Conservation (phyloP, 163 green algal species). For the Prototheca stagnorum region DNA sequence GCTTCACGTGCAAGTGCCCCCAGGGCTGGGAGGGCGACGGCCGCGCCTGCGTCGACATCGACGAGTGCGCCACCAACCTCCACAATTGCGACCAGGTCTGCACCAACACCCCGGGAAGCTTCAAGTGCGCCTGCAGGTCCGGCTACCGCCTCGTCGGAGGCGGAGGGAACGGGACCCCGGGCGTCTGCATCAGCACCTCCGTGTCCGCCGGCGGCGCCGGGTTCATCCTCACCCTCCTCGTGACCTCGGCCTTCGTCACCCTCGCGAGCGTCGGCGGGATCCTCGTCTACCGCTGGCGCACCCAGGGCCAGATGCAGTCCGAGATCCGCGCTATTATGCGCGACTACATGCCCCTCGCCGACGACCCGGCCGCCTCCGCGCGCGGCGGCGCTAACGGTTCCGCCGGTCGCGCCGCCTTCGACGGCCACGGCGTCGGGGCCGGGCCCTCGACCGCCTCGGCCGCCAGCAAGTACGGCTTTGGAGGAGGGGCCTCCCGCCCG, state of each 20-base stretch:
- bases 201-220: constrained; percentile 1
- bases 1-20: constrained; percentile 39
- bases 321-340: constrained; percentile 27
- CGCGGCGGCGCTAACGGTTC: too few species aligned
- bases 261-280: constrained; percentile 12
- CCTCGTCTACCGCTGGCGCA: constrained; percentile 14
- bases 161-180: not conserved
- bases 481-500: too few species aligned
- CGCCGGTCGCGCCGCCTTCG: too few species aligned
- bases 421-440: too few species aligned
- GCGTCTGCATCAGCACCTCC: constrained; percentile 17
- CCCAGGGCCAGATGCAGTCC: constrained; percentile 15
- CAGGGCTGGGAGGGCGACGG: constrained; percentile 28
- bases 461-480: too few species aligned
- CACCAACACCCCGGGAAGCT: constrained; percentile 24
- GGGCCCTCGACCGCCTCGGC: too few species aligned
- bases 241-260: not conserved
- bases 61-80: constrained; percentile 26
- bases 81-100: constrained; percentile 31
- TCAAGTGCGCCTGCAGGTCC: constrained; percentile 32
- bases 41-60: constrained; percentile 20
- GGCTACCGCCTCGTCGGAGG: constrained; percentile 33
- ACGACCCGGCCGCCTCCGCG: too few species aligned
- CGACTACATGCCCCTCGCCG: constrained; percentile 28
- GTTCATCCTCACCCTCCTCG: constrained; percentile 2